Evolutionary conservation across 305 asterid genomes (phyloP).

Genomic region (Lippia alba): DNA sequence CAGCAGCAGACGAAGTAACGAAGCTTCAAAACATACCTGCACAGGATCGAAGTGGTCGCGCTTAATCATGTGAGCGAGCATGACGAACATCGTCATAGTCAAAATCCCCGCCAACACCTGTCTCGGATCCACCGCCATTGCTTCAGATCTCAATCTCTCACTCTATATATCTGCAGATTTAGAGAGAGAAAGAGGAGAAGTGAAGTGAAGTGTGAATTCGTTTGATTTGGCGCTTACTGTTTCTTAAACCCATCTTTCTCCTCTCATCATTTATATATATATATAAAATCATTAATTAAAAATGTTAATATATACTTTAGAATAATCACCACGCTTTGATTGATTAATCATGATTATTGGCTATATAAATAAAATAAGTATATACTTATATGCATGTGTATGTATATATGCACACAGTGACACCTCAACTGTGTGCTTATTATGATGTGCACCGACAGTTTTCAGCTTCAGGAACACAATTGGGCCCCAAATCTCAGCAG

Average conservation of each 20-base stretch:
- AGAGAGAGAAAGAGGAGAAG: constrained; percentile 26
- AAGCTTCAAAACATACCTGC: constrained; percentile 51
- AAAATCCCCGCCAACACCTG: constrained; percentile 85
- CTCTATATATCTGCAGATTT: constrained; percentile 16
- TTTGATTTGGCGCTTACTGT: constrained; percentile 35
- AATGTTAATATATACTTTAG: neutral
- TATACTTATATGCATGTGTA: constrained; percentile 10
- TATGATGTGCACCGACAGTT: constrained; percentile 49
- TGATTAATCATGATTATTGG: constrained; percentile 25
- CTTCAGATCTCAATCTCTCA: constrained; percentile 45
- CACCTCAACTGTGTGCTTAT: constrained; percentile 33
- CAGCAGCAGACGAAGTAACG: neutral
- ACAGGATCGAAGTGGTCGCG: constrained; percentile 80
- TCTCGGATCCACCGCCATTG: constrained; percentile 94
- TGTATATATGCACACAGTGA: constrained; percentile 34
- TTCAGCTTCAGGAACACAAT: constrained; percentile 39
- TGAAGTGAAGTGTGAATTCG: constrained; percentile 12
- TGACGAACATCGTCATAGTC: constrained; percentile 89
- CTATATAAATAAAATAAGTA: neutral
- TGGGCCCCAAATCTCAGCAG: constrained; percentile 31
- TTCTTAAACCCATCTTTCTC: constrained; percentile 27
- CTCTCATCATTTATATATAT: constrained; percentile 18
- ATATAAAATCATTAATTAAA: neutral
- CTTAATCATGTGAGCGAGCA: constrained; percentile 95
- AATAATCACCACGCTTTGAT: constrained; percentile 32